phyloP scores from a whole-genome alignment of 2,329 filamentous ascomycete species.

The Rosellinia necatrix region DNA sequence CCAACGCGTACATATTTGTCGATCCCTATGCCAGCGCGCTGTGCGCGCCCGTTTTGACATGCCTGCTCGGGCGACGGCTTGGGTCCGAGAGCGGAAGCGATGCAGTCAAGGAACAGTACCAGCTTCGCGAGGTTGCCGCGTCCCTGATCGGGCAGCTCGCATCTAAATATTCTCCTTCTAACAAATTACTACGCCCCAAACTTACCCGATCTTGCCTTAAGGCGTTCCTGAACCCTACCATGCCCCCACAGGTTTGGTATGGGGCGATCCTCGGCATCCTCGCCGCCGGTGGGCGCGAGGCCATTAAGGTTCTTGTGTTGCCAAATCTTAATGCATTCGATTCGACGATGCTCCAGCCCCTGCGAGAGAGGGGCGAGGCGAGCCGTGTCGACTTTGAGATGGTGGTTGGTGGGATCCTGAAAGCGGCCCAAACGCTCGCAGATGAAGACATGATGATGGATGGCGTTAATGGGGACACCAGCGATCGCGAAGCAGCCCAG shows the following conservation, averaged over 20 bases:
- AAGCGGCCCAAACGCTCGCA: constrained; percentile 54
- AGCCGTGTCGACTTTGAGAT: constrained; percentile 56
- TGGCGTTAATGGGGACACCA: constrained; percentile 46
- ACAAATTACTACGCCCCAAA: constrained; percentile 81
- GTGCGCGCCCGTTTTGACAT: constrained; percentile 87
- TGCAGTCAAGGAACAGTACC: constrained; percentile 68
- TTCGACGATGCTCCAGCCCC: constrained; percentile 55
- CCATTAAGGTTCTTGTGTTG: constrained; percentile 60
- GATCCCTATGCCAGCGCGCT: constrained; percentile 67
- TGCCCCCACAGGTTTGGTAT: constrained; percentile 83
- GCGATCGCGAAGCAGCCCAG: constrained; percentile 48
- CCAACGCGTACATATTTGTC: constrained; percentile 78
- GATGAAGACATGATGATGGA: constrained; percentile 44
- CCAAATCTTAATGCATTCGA: constrained; percentile 62
- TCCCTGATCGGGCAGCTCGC: constrained; percentile 80
- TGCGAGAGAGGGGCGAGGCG: constrained; percentile 53
- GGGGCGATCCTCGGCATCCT: constrained; percentile 83
- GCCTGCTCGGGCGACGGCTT: constrained; percentile 81
- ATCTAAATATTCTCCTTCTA: constrained; percentile 78
- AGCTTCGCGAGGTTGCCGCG: constrained; percentile 82
- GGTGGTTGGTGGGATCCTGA: constrained; percentile 60
- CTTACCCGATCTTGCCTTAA: constrained; percentile 93
- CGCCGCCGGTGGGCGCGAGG: constrained; percentile 71
- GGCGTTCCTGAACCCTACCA: constrained; percentile 84
- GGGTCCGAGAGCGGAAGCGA: constrained; percentile 61